These are phyloP conservation scores for Suhomyces anneliseae DNA, from an alignment of 1,139 yeast genomes.

Conservation along the genomic window DNA sequence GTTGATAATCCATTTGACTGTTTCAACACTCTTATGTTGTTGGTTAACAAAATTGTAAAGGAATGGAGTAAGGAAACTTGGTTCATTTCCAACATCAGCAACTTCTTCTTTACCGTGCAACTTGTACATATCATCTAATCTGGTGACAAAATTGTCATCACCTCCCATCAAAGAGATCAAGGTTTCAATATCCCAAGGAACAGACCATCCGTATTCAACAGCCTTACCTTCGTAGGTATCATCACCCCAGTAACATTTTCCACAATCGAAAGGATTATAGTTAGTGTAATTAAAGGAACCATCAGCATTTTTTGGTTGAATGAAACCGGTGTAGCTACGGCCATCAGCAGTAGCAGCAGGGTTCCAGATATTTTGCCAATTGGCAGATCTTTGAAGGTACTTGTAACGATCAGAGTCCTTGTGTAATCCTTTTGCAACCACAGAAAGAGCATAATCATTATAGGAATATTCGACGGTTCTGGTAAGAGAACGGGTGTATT, in stretches of 20 bases:
- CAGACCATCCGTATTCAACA: constrained; percentile 35
- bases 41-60: constrained; percentile 30
- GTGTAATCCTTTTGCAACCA: constrained; percentile 35
- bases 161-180: constrained; percentile 29
- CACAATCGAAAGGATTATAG: constrained; percentile 31
- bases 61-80: constrained; percentile 35
- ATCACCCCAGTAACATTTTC: constrained; percentile 33
- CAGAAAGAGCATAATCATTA: constrained; percentile 37
- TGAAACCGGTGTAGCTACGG: constrained; percentile 30
- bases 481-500: constrained; percentile 33
- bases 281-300: constrained; percentile 26
- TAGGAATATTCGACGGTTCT: constrained; percentile 41
- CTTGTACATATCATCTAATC: constrained; percentile 39
- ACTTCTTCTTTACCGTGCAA: constrained; percentile 24
- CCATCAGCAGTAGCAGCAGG: constrained; percentile 20
- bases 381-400: constrained; percentile 33
- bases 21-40: constrained; percentile 31
- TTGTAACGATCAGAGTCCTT: constrained; percentile 23
- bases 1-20: constrained; percentile 30
- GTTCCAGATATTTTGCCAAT: constrained; percentile 43
- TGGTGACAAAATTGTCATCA: constrained; percentile 23
- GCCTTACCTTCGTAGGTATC: constrained; percentile 32
- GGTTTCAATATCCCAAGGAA: constrained; percentile 34
- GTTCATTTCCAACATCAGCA: constrained; percentile 38
- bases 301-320: constrained; percentile 34